Evolutionary conservation across 805 yeast species (phyloP).

Genomic region (Barnettozyma sucrosica): DNA sequence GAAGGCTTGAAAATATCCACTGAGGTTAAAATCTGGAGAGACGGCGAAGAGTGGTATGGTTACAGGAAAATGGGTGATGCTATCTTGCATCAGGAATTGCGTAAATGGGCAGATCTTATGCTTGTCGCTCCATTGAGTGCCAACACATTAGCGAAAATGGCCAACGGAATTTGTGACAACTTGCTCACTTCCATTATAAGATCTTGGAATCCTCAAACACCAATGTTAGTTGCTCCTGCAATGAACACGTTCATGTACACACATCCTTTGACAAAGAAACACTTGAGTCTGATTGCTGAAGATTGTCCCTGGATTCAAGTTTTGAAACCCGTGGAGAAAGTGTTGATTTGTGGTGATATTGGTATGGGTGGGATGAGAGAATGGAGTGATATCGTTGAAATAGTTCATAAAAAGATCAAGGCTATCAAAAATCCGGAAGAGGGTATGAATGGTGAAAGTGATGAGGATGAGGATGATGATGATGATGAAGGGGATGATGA

Average conservation of each 20-base stretch:
- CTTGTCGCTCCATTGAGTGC: conserved; percentile 76
- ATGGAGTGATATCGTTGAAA: conserved; percentile 76
- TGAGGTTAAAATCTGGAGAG: conserved; percentile 81
- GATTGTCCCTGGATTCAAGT: conserved; percentile 73
- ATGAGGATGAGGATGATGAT: conserved; percentile 33
- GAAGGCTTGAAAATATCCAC: conserved; percentile 57
- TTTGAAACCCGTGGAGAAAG: conserved; percentile 76
- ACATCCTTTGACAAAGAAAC: conserved; percentile 72
- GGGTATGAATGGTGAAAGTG: conserved; percentile 34
- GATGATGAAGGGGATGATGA: conserved; percentile 1
- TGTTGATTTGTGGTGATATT: conserved; percentile 74
- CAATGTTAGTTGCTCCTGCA: conserved; percentile 74
- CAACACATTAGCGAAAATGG: conserved; percentile 67
- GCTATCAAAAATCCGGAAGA: conserved; percentile 13
- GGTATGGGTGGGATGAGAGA: conserved; percentile 94
- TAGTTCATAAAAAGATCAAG: conserved; percentile 32
- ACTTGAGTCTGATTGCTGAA: conserved; percentile 53
- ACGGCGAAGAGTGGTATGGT: conserved; percentile 70
- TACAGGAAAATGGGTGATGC: conserved; percentile 59
- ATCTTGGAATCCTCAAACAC: conserved; percentile 73
- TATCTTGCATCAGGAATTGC: conserved; percentile 67
- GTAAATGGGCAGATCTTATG: conserved; percentile 82
- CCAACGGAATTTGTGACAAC: conserved; percentile 75
- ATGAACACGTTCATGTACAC: conserved; percentile 85
- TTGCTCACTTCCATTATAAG: conserved; percentile 66